Base-by-base conservation (phyloP, 2,329 filamentous ascomycete genomes). In the Fusarium longipes region DNA sequence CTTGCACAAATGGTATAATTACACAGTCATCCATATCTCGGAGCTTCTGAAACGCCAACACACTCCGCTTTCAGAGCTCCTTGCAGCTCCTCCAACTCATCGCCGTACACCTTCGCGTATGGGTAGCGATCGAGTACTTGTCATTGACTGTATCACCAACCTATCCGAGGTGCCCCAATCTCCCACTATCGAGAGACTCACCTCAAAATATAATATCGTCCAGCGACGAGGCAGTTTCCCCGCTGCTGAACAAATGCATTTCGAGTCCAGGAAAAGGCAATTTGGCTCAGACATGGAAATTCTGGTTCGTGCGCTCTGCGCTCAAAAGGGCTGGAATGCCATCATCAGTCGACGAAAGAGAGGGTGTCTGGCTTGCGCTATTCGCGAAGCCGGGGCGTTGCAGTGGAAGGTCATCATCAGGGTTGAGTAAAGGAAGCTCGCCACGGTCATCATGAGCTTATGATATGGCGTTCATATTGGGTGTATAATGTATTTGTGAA, bases 271-370 rank as follows among this genome's bases (percentile, higher is more conserved):
- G 25, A 80, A 84, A 61, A 80, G 88, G 24, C 85, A 88, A 36
- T 87, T 86, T 56, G 86, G 86, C 2, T 89, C 87, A 14, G 88
- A 90, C 70, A 81, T 91, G 73, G 90, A 93, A 77, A 84, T 93
- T 10, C 78, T 94, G 51, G 89, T 89, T 2, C 82, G 91, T 47
- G 91, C 91, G 3, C 83, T 92, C 68, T 94, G 92, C 74, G 89
- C 91, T 1, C 88, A 92, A 73, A 87, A 85, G 68, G 91, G 91
- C 4, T 89, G 89, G 83, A 91, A 93, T 74, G 91, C 91, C 22
- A 75, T 94, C 18, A 83, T 94, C 65, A 91, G 89, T 63, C 83
- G 90, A 50, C 82, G 84, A 36, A 86, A 87, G 67, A 83, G 90
- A 63, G 91, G 89, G 1, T 95, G 92, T 74, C 77, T 94, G 33